phyloP scores from a whole-genome alignment of 2,329 filamentous ascomycete species.

The Trichoderma sp. region DNA sequence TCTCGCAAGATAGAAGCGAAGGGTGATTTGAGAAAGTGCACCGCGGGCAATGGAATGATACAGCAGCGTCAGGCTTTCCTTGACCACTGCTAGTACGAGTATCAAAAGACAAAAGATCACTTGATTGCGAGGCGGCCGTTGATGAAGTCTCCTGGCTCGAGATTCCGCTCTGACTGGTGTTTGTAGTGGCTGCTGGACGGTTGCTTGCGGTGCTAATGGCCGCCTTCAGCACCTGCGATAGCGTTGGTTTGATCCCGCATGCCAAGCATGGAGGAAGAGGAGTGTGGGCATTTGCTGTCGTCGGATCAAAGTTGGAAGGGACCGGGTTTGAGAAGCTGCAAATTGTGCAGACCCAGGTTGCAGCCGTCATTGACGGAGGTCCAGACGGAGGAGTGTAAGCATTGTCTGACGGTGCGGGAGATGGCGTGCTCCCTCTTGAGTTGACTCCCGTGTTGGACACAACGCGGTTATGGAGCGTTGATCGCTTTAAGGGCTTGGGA shows the following conservation, averaged over 20 bases:
- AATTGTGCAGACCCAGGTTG: slow-evolving; percentile 94
- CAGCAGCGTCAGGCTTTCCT: slow-evolving; percentile 24
- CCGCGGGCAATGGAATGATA: slow-evolving; percentile 70
- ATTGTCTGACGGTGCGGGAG: slow-evolving; percentile 48
- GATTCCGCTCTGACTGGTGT: not conserved
- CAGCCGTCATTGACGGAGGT: slow-evolving; percentile 55
- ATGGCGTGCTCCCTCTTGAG: slow-evolving; percentile 48
- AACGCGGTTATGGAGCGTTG: slow-evolving; percentile 58
- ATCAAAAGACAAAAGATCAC: not conserved
- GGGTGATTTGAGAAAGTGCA: slow-evolving; percentile 96
- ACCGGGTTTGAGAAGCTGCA: slow-evolving; percentile 94
- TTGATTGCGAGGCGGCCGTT: not conserved
- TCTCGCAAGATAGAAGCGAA: slow-evolving; percentile 81
- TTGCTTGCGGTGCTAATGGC: slow-evolving; percentile 74
- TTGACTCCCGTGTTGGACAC: slow-evolving; percentile 48
- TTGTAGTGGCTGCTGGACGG: slow-evolving; percentile 37
- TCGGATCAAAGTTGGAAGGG: slow-evolving; percentile 89
- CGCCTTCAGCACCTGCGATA: slow-evolving; percentile 82
- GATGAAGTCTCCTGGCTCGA: not conserved
- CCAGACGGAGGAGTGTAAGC: slow-evolving; percentile 41
- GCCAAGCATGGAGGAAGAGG: slow-evolving; percentile 84
- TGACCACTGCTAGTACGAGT: not conserved
- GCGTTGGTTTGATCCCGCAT: slow-evolving; percentile 89
- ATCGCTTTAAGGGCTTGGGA: slow-evolving; percentile 74
- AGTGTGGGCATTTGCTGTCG: slow-evolving; percentile 75